Evolutionary conservation across 139 green algal genomes (phyloP).

Genomic region (Tetraselmis striata): DNA sequence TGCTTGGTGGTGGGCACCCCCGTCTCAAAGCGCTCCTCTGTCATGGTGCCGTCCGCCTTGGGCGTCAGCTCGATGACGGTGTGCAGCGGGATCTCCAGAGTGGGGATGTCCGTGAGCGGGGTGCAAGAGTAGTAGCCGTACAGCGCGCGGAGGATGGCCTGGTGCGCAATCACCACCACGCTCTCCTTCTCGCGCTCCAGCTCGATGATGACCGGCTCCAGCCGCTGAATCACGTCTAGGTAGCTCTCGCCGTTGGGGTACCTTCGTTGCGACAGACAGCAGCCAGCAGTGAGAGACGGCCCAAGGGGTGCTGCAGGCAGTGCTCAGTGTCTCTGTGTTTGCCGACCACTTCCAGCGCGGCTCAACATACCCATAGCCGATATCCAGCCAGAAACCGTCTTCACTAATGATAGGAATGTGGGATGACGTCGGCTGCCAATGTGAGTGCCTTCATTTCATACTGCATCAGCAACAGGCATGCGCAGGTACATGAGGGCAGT

Average conservation of each 20-base stretch:
- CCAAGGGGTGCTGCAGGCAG: no score
- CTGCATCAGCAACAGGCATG: no score
- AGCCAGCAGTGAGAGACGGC: no score
- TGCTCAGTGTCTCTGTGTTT: no score
- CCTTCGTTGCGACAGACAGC: constrained; percentile 35
- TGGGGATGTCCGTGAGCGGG: constrained; percentile 52
- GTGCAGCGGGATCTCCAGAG: constrained; percentile 80
- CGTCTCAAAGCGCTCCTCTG: constrained; percentile 43
- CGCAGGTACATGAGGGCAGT: no score
- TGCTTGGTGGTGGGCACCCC: not conserved
- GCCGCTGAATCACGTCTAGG: constrained; percentile 80
- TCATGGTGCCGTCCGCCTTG: constrained; percentile 76
- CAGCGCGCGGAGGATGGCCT: constrained; percentile 71
- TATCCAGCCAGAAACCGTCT: no score
- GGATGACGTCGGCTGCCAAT: no score
- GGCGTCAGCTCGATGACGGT: constrained; percentile 88
- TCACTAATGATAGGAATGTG: no score
- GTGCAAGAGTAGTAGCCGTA: constrained; percentile 82
- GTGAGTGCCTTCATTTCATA: no score
- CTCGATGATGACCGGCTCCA: constrained; percentile 90
- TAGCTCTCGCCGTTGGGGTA: constrained; percentile 87
- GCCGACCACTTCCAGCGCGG: no score
- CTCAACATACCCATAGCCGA: no score
- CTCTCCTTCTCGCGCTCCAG: constrained; percentile 81
- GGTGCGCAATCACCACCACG: constrained; percentile 73